These are phyloP conservation scores for Hypoxylon sp. DNA, from an alignment of 2,329 filamentous ascomycete species.

Conservation along the genomic window DNA sequence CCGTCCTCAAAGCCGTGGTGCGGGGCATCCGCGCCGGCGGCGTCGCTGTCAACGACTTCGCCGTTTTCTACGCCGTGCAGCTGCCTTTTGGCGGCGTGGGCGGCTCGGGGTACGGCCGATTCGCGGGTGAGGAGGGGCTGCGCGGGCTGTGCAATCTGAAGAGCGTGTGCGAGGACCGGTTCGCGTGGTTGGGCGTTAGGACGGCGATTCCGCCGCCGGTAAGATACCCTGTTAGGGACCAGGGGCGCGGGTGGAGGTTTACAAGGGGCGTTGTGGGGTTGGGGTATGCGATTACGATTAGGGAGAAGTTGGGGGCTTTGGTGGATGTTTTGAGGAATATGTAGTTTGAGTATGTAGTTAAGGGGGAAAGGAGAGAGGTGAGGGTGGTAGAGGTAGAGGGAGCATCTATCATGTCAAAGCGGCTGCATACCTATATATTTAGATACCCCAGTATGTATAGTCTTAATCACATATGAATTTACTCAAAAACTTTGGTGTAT, in stretches of 20 bases:
- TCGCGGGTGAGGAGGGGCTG: constrained; percentile 91
- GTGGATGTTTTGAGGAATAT: constrained; percentile 62
- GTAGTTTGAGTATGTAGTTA: constrained; percentile 42
- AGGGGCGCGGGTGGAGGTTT: constrained; percentile 75
- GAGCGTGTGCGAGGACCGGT: constrained; percentile 84
- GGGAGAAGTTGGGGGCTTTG: constrained; percentile 60
- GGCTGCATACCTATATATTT: constrained; percentile 17
- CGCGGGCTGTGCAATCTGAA: constrained; percentile 89
- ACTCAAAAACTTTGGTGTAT: neutral
- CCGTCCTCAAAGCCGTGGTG: constrained; percentile 75
- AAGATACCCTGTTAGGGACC: constrained; percentile 82
- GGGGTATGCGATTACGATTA: constrained; percentile 67
- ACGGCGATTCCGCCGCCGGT: constrained; percentile 86
- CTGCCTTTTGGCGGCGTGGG: constrained; percentile 93
- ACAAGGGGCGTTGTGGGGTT: constrained; percentile 72
- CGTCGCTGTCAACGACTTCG: constrained; percentile 97
- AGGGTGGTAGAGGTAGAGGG: neutral
- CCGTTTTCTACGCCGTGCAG: constrained; percentile 91
- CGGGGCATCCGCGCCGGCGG: constrained; percentile 83
- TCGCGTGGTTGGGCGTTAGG: constrained; percentile 71
- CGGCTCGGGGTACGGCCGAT: constrained; percentile 92
- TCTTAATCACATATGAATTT: constrained; percentile 25
- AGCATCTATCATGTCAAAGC: constrained; percentile 6
- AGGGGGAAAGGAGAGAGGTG: neutral
- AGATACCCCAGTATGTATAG: constrained; percentile 33